A percentile compares a stretch with the other conserved stretches of the same genome.
Evolutionary conservation across 257 asterid species (phyloP).

Genomic region (Solanum clarkiae): DNA sequence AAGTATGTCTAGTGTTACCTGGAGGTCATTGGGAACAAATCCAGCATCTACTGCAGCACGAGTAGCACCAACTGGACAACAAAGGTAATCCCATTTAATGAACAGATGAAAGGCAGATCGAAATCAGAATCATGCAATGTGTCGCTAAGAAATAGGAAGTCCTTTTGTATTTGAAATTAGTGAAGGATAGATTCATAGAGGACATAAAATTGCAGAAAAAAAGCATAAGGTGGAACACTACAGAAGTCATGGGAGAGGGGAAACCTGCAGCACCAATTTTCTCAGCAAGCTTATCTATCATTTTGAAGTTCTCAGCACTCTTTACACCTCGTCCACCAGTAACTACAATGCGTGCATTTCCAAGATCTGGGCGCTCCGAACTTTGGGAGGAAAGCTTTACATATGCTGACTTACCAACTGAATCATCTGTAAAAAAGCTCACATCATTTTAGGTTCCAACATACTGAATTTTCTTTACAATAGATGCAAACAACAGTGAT

Average conservation of each 20-base stretch:
- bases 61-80: conserved; percentile 76
- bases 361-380: conserved; percentile 84
- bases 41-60: conserved; percentile 99
- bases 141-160: neutral
- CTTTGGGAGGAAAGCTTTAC: conserved; percentile 65
- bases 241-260: neutral
- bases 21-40: conserved; percentile 92
- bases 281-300: conserved; percentile 89
- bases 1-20: conserved; percentile 28
- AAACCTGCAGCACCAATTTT: conserved; percentile 99
- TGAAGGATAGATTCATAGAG: neutral
- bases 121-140: neutral
- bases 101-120: neutral
- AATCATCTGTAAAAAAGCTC: conserved; percentile 36
- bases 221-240: neutral
- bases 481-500: neutral
- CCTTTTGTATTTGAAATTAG: neutral
- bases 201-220: neutral
- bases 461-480: neutral
- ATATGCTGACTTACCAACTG: conserved; percentile 61
- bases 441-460: neutral
- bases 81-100: neutral
- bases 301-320: conserved; percentile 85
- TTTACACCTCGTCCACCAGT: conserved; percentile 89
- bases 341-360: conserved; percentile 76